These are phyloP conservation scores for Polytrichum formosum DNA, from an alignment of 225 moss, liverwort and hornwort genomes.

Conservation along the genomic window DNA sequence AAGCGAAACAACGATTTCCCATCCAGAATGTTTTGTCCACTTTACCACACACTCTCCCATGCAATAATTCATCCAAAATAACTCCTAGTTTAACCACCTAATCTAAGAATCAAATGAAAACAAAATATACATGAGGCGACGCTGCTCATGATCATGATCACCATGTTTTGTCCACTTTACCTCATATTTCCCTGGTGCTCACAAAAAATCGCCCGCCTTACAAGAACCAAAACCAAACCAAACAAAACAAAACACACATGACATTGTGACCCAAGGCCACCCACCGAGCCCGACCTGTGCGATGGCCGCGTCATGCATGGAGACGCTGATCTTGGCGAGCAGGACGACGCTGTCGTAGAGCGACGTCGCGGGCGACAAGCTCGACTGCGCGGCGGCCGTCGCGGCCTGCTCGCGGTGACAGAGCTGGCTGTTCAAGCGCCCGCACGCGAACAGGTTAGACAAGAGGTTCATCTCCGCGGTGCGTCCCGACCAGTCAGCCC, in stretches of 20 bases:
- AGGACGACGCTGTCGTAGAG: conserved; percentile 11
- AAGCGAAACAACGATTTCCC: too few relatives aligned
- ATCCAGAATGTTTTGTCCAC: too few relatives aligned
- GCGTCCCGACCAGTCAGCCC: conserved; percentile 7
- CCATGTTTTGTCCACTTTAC: too few relatives aligned
- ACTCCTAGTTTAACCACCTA: too few relatives aligned
- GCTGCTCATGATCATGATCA: too few relatives aligned
- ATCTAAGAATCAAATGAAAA: too few relatives aligned
- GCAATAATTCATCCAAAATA: too few relatives aligned
- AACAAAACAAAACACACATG: too few relatives aligned
- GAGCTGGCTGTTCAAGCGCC: not conserved
- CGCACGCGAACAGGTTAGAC: not conserved
- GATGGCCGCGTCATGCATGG: not conserved
- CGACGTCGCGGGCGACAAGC: not conserved
- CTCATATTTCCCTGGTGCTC: not conserved
- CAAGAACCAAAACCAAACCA: too few relatives aligned
- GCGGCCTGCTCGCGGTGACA: conserved; percentile 2
- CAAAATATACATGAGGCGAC: too few relatives aligned
- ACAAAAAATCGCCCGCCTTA: too few relatives aligned
- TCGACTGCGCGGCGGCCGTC: not conserved
- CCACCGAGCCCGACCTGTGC: not conserved
- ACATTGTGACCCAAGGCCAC: not conserved
- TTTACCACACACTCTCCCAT: too few relatives aligned
- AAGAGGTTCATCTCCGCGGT: conserved; percentile 3
- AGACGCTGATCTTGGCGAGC: conserved; percentile 13